Evolutionary conservation across 257 asterid genomes (phyloP).

Genomic region (Apocynum venetum): DNA sequence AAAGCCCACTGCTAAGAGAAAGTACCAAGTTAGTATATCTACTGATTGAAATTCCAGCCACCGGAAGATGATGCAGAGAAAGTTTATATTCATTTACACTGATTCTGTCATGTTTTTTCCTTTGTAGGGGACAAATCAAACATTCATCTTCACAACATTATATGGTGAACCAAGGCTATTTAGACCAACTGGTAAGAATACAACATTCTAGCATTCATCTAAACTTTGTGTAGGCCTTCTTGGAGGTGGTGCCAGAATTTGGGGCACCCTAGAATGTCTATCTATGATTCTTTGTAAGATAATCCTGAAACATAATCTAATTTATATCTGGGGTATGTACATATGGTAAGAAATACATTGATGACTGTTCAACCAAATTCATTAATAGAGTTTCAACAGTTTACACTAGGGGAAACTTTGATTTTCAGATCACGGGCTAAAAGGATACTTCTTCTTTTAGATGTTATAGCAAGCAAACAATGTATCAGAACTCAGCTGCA

Average conservation of each 20-base stretch:
- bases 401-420: neutral
- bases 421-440: neutral
- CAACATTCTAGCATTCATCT: neutral
- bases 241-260: neutral
- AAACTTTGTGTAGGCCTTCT: neutral
- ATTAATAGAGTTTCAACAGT: too few relatives aligned
- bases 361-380: neutral
- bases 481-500: neutral
- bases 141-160: constrained; percentile 87
- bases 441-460: neutral
- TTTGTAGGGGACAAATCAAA: constrained; percentile 75
- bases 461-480: neutral
- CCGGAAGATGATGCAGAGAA: constrained; percentile 2
- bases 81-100: neutral
- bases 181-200: constrained; percentile 77
- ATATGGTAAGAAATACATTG: neutral
- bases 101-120: constrained; percentile 1
- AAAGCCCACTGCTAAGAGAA: constrained; percentile 75
- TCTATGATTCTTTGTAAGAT: neutral
- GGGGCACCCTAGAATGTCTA: neutral
- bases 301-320: too few relatives aligned
- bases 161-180: constrained; percentile 91
- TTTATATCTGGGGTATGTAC: neutral
- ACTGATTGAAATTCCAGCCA: neutral
- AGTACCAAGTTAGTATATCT: constrained; percentile 60